Conservation (phyloP, 371 early-diverging fungal species). For the Zancudomyces culisetae region DNA sequence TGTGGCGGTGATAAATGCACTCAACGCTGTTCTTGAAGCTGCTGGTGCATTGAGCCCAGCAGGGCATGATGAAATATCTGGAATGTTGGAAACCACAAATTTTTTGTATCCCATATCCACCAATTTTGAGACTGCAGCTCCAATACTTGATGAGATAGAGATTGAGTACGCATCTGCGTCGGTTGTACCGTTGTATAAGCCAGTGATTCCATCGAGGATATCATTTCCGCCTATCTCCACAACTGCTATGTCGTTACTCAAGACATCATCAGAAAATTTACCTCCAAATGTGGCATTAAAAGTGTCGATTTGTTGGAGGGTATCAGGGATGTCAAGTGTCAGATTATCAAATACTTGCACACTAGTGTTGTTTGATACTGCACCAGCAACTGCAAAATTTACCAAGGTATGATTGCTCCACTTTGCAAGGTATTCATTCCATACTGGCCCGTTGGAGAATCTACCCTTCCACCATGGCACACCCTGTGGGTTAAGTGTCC, state of each 20-base stretch:
- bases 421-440: slow-evolving; percentile 8
- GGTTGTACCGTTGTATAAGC: background rate
- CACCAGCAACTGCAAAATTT: slow-evolving; percentile 8
- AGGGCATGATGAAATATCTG: slow-evolving; percentile 3
- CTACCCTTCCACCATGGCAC: slow-evolving; percentile 14
- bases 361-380: slow-evolving; percentile 7
- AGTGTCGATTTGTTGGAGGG: slow-evolving; percentile 5
- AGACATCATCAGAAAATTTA: background rate
- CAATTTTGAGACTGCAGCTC: background rate
- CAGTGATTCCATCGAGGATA: background rate
- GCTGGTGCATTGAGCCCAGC: background rate
- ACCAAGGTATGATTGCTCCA: slow-evolving; percentile 4
- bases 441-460: slow-evolving; percentile 6
- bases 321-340: slow-evolving; percentile 1
- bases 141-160: background rate
- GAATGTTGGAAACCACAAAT: slow-evolving; percentile 7
- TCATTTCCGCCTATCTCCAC: slow-evolving; percentile 12
- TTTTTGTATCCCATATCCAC: slow-evolving; percentile 4
- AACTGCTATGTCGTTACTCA: slow-evolving; percentile 4
- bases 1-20: background rate
- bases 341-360: background rate
- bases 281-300: background rate
- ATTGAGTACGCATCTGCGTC: background rate
- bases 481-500: slow-evolving; percentile 10
- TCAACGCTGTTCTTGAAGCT: background rate